Evolutionary conservation across 352 stramenopile species (phyloP), one percentile per base, ranked within the genome.

Genomic region (Blastocystis sp.): DNA sequence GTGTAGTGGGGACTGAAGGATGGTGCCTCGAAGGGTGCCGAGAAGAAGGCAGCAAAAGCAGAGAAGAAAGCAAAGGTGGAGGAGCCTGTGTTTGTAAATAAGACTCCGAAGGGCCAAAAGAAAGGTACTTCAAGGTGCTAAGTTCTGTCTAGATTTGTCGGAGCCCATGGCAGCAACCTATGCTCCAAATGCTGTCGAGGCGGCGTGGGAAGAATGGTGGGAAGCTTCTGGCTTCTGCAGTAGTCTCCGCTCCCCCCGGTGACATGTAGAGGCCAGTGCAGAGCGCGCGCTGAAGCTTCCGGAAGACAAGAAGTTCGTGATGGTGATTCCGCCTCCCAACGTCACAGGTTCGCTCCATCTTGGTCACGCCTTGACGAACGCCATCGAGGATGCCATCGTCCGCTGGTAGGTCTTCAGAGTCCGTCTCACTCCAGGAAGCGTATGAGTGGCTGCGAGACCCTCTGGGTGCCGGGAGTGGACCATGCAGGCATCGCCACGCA

Each of bases 401-500:
- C 93, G 92, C 82, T 90, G 79, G 81, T 79, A 89, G 7, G n/a
- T 8, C 30, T 16, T 75, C 5, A 6, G 24, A 73, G 6, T 8
- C 20, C 18, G 18, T 73, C 50, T 65, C 24, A 9, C 5, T 13
- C 24, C 53, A 99, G 96, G 96, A 96, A 99, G 92, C 94, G 96
- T 65, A 99, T 99, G 98, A 94, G 94, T 65, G 97, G 97, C 87
- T 95, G 98, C 91, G 93, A 96, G 30, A 97, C 98, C 37, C 92
- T 98, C 20, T 99, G 98, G 95, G 93, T 99, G 13, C 91, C 92
- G 90, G 95, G 95, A 73, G 94, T 97, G 6, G 98, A 99, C 91
- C 98, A 99, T 91, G 98, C 98, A 1, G 98, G 98, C 34, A 99
- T 99, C 91, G 98, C 97, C 7, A 99, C 98, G 26, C 98, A 98